Evolutionary conservation across 805 yeast species (phyloP).

Genomic region (Wickerhamomyces subpelliculosus): DNA sequence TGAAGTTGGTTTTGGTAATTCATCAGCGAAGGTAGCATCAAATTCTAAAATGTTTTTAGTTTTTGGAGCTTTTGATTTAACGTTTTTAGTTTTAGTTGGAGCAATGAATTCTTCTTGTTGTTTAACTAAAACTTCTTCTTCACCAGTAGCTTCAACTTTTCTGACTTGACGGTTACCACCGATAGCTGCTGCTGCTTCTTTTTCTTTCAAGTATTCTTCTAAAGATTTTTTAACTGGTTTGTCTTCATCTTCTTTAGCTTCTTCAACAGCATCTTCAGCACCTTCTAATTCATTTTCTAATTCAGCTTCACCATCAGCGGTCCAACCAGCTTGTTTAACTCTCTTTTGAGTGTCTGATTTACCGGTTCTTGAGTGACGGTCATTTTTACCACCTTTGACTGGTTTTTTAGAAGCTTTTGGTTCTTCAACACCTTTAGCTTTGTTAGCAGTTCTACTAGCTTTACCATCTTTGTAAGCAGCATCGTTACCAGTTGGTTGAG

Average conservation of each 20-base stretch:
- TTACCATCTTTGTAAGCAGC: slow-evolving; percentile 72
- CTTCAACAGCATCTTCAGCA: slow-evolving; percentile 41
- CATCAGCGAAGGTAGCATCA: slow-evolving; percentile 64
- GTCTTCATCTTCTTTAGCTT: slow-evolving; percentile 32
- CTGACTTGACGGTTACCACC: slow-evolving; percentile 32
- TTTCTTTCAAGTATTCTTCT: slow-evolving; percentile 79
- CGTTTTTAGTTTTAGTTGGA: slow-evolving; percentile 59
- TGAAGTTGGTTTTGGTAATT: slow-evolving; percentile 28
- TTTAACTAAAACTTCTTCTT: slow-evolving; percentile 59
- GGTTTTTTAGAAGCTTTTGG: slow-evolving; percentile 50
- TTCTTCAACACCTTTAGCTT: slow-evolving; percentile 41
- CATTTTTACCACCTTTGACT: slow-evolving; percentile 44
- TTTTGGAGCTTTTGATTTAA: slow-evolving; percentile 70
- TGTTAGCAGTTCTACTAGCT: slow-evolving; percentile 61
- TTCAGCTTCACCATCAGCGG: slow-evolving; percentile 67
- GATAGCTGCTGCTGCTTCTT: slow-evolving; percentile 49
- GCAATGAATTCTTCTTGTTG: slow-evolving; percentile 53
- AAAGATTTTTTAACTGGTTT: slow-evolving; percentile 61
- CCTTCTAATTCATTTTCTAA: slow-evolving; percentile 62
- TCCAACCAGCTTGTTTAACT: slow-evolving; percentile 76
- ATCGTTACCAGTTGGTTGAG: slow-evolving; percentile 77
- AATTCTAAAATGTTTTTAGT: slow-evolving; percentile 74
- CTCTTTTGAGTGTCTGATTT: slow-evolving; percentile 82
- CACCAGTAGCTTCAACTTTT: slow-evolving; percentile 29
- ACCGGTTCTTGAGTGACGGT: slow-evolving; percentile 83